Evolutionary conservation across 176 grass and related monocot species (phyloP).

Genomic region (Otatea glauca): DNA sequence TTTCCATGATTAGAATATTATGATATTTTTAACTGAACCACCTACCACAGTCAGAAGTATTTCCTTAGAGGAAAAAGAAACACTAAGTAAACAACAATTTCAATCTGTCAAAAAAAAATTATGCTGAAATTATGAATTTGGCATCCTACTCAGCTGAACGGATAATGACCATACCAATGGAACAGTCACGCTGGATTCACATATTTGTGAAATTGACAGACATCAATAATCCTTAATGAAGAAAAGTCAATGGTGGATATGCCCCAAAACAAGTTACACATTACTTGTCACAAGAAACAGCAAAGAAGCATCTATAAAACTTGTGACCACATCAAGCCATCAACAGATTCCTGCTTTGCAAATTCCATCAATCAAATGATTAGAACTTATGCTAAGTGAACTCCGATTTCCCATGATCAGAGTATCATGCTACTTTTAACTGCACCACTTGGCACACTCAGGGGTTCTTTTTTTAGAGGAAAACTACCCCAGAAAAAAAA

Average conservation of each 20-base stretch:
- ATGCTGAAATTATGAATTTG: not conserved
- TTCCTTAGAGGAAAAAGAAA: not conserved
- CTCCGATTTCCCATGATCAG: not conserved
- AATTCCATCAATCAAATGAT: not conserved
- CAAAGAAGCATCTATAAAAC: not conserved
- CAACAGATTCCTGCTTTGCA: not conserved
- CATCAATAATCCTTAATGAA: not conserved
- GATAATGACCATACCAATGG: not conserved
- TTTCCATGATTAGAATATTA: not conserved
- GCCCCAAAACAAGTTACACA: not conserved
- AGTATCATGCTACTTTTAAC: not conserved
- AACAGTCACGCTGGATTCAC: not conserved
- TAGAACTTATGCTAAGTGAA: not conserved
- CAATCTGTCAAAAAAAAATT: not conserved
- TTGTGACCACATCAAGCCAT: not conserved
- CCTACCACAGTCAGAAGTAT: not conserved
- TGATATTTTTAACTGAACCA: not conserved
- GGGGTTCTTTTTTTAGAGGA: not conserved
- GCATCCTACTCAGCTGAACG: not conserved
- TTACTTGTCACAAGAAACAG: not conserved
- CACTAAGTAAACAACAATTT: not conserved
- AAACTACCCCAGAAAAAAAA: not conserved
- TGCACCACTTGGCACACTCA: not conserved
- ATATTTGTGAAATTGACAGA: not conserved
- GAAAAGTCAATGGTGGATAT: not conserved